Evolutionary conservation across 106 monocot species (phyloP).

Genomic region (Agapanthus africanus): DNA sequence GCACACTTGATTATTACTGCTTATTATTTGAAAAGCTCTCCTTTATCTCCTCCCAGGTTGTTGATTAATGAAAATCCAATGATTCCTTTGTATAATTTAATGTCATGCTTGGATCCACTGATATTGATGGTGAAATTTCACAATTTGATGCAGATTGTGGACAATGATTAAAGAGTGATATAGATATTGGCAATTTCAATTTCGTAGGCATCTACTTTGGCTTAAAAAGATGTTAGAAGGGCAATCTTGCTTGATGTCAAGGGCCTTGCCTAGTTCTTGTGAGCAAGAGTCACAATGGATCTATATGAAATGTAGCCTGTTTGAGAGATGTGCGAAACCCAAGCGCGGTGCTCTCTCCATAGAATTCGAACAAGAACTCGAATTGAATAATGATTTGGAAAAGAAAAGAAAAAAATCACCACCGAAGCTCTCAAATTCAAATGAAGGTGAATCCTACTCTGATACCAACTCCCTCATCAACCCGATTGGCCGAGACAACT

Average conservation of each 20-base stretch:
- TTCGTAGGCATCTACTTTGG: too few species aligned
- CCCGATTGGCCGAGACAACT: constrained; percentile 67
- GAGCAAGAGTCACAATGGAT: constrained; percentile 61
- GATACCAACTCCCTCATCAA: constrained; percentile 57
- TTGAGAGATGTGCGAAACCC: constrained; percentile 34
- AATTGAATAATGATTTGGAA: background rate
- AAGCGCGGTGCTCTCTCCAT: constrained; percentile 3
- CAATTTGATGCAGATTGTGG: too few species aligned
- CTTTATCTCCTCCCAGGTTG: too few species aligned
- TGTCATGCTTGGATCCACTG: too few species aligned
- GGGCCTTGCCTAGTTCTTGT: constrained; percentile 52
- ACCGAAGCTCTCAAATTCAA: too few species aligned
- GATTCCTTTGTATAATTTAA: too few species aligned
- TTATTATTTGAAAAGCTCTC: too few species aligned
- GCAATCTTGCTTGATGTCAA: constrained; percentile 58
- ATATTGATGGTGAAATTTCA: too few species aligned
- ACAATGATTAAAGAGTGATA: too few species aligned
- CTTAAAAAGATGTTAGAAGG: constrained; percentile 87
- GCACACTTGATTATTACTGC: too few species aligned
- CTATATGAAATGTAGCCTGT: constrained; percentile 49
- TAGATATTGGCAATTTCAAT: too few species aligned
- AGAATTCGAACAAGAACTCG: constrained; percentile 3
- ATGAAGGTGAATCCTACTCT: constrained; percentile 7
- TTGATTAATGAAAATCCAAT: too few species aligned
- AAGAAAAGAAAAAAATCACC: constrained; percentile 28